phyloP scores from a whole-genome alignment of 306 rosid genomes.

The Leucaena leucocephala region DNA sequence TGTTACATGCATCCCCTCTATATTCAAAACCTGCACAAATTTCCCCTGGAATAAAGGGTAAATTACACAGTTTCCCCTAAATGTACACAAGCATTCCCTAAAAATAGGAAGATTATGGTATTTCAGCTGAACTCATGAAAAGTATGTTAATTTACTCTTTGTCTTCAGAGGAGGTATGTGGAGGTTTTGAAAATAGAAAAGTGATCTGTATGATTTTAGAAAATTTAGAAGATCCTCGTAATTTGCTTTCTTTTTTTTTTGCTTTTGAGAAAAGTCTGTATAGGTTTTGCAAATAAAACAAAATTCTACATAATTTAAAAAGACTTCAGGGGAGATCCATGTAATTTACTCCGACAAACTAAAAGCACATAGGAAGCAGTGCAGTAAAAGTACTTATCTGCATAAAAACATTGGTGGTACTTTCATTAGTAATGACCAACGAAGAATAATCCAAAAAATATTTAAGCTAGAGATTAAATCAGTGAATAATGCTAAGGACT shows the following conservation, averaged over 20 bases:
- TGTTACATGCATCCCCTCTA: neutral
- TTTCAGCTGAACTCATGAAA: neutral
- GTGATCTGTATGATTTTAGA: neutral
- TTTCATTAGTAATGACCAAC: neutral
- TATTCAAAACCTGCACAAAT: neutral
- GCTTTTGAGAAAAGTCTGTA: neutral
- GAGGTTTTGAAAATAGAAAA: neutral
- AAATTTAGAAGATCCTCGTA: neutral
- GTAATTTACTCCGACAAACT: conserved; percentile 3
- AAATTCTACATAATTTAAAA: neutral
- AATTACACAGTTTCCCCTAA: neutral
- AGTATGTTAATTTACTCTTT: neutral
- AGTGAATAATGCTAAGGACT: conserved; percentile 1
- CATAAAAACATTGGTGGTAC: conserved; percentile 19
- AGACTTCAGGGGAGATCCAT: neutral
- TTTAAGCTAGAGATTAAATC: conserved; percentile 18
- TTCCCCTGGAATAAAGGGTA: neutral
- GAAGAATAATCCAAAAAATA: neutral
- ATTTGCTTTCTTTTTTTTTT: too few species aligned
- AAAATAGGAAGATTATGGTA: neutral
- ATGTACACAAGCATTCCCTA: neutral
- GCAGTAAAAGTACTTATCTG: conserved; percentile 18
- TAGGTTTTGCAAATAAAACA: neutral
- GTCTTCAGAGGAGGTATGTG: neutral
- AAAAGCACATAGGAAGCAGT: conserved; percentile 4